Base-by-base conservation (phyloP, 2,329 filamentous ascomycete species). In the Fusarium udum region DNA sequence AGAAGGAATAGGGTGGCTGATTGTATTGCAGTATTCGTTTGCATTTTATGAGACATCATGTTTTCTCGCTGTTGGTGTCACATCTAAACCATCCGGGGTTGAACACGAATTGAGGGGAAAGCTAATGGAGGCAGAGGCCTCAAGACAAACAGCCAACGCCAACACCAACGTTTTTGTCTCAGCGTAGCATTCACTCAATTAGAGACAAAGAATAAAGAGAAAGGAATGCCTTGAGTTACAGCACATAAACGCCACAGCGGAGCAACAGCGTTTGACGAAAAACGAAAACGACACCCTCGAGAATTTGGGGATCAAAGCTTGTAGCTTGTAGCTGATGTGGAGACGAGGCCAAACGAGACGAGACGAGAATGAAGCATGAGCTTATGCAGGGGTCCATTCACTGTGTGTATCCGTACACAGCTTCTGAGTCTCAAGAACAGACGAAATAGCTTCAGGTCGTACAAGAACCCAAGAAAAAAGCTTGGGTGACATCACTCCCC, bases 401-500 rank as follows among this genome's bases (percentile, higher is more conserved):
- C 24, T 46, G 43, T 46, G 24, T 20, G 9, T 3, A 42, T n/a
- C 36, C 5, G 34, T 40, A 40, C 39, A 34, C 42, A 40, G 48
- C 16, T 43, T 57, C 32, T 26, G 26, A 26, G 26, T 26, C 26
- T 26, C 26, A 26, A 45, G 39, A 34, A 11, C 8, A 28, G n/a
- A 36, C 34, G 14, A 37, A 58, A 73, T 71, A 71, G 70, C 70
- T 40, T 71, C 71, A 52, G 45, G 36, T n/a, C 4, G 24, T n/a
- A 31, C 53, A 24, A 15, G 4, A 3, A n/a, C 4, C n/a, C n/a
- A 1, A 13, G 9, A 12, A 48, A 48, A 64, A 62, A 63, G 74
- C 63, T 69, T 57, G 53, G 24, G 48, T 76, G 72, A 73, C 62
- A 73, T 77, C 62, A 74, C 69, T 36, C 22, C 42, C 36, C 69